These are phyloP conservation scores for Megacollybia platyphylla DNA, from an alignment of 1,284 basidiomycete genomes.

Conservation along the genomic window DNA sequence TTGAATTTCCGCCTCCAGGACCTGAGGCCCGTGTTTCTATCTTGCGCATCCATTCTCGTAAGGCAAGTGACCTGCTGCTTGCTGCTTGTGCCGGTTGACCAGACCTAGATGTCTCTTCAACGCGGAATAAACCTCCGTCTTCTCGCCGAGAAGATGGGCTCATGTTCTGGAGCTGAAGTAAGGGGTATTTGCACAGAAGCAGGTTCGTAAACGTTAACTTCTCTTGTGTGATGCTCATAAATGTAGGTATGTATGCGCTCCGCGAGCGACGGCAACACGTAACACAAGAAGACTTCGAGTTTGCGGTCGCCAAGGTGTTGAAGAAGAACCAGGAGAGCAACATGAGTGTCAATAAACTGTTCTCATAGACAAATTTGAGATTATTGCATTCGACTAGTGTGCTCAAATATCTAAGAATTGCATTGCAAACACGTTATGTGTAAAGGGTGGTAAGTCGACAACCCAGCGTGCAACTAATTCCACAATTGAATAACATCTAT, in stretches of 20 bases:
- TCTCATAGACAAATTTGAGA: conserved; percentile 35
- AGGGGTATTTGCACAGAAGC: conserved; percentile 98
- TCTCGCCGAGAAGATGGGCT: conserved; percentile 98
- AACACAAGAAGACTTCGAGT: conserved; percentile 97
- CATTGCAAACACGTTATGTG: too few relatives aligned
- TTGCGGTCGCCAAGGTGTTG: conserved; percentile 90
- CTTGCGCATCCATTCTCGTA: conserved; percentile 92
- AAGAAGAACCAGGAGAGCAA: conserved; percentile 91
- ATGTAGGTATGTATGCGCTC: conserved; percentile 87
- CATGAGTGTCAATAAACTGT: conserved; percentile 84
- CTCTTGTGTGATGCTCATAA: conserved; percentile 2
- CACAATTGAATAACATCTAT: too few relatives aligned
- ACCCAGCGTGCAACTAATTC: too few relatives aligned
- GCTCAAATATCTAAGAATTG: too few relatives aligned
- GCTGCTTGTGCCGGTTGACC: background rate
- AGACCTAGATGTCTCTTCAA: conserved; percentile 87
- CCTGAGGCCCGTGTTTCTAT: conserved; percentile 96
- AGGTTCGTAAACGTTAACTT: conserved; percentile 35
- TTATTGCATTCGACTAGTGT: background rate
- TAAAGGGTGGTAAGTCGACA: too few relatives aligned
- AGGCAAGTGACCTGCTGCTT: conserved; percentile 34
- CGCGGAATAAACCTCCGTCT: conserved; percentile 93
- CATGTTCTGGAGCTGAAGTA: conserved; percentile 96
- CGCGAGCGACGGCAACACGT: conserved; percentile 94
- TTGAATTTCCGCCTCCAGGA: conserved; percentile 97